These are phyloP conservation scores for Wakefieldia striispora DNA, from an alignment of 768 basidiomycete genomes.

Conservation along the genomic window DNA sequence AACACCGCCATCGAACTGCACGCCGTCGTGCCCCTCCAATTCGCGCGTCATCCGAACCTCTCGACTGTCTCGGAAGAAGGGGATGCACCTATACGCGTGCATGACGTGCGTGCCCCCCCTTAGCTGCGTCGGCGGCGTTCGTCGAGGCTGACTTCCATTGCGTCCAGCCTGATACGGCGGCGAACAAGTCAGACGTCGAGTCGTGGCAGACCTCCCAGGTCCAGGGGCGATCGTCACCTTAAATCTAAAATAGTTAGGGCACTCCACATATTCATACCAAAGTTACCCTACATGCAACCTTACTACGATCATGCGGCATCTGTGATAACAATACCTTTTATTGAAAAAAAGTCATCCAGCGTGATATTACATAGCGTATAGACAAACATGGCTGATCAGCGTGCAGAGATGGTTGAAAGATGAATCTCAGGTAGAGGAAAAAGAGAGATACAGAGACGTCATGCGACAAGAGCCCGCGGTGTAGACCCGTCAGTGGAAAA, in stretches of 20 bases:
- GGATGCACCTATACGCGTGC: background rate
- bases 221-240: no score
- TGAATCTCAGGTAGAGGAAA: background rate
- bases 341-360: no score
- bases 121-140: no score
- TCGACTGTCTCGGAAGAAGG: constrained; percentile 1
- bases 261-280: no score
- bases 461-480: background rate
- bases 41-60: constrained; percentile 18
- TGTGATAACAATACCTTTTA: no score
- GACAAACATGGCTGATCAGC: constrained; percentile 11
- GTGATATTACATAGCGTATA: constrained; percentile 6
- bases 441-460: background rate
- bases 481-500: background rate
- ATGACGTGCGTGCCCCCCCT: background rate
- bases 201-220: no score
- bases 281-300: no score
- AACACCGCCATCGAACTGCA: constrained; percentile 6
- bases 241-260: no score
- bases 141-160: no score
- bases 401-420: constrained; percentile 3
- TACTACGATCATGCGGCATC: no score
- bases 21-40: constrained; percentile 19
- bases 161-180: no score
- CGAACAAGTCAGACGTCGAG: no score